Evolutionary conservation across 768 basidiomycete species (phyloP), one percentile per base, ranked within the genome.

Genomic region (Inosperma sp.): DNA sequence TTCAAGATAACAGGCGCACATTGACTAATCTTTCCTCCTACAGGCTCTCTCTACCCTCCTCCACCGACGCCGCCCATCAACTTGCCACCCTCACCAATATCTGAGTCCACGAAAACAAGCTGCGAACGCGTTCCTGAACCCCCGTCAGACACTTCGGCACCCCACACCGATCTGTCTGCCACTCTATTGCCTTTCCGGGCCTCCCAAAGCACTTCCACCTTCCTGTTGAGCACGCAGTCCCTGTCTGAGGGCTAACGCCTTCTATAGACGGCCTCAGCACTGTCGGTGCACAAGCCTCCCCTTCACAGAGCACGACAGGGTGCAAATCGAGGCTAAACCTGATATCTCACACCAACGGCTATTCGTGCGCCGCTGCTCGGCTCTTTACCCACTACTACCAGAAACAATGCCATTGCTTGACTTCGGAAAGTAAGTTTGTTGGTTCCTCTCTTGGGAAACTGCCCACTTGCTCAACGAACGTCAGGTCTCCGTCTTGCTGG

Each of bases 361-460:
- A 63, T 81, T 93, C 37, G 82, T 93, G 16, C 88, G 91, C 65
- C 83, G 90, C 59, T 93, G 90, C 62, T 85, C 87, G 3, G 78
- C 84, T 4, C 91, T 86, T 65, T 88, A 93, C 68, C 83, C 72
- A 61, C 73, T 92, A n/a, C 59, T 69, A 0, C 85, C 84, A 3
- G 90, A 61, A 78, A 68, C 37, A 88, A 92, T 62, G 64, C 76
- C 14, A 49, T 70, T 31, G 81, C 75, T 65, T 71, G 14, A 80
- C 82, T 2, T 7, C 68, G 7, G 89, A 91, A 36, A 87, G 88
- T 63, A 73, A n/a, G n/a, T n/a, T n/a, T n/a, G n/a, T n/a, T n/a
- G n/a, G n/a, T n/a, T n/a, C n/a, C n/a, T n/a, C n/a, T n/a, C n/a
- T n/a, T n/a, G n/a, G n/a, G n/a, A n/a, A n/a, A n/a, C n/a, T n/a